A percentile compares a stretch with the other conserved stretches of the same genome.
Conservation (phyloP, 768 basidiomycete genomes). For the Mycena rebaudengoi region DNA sequence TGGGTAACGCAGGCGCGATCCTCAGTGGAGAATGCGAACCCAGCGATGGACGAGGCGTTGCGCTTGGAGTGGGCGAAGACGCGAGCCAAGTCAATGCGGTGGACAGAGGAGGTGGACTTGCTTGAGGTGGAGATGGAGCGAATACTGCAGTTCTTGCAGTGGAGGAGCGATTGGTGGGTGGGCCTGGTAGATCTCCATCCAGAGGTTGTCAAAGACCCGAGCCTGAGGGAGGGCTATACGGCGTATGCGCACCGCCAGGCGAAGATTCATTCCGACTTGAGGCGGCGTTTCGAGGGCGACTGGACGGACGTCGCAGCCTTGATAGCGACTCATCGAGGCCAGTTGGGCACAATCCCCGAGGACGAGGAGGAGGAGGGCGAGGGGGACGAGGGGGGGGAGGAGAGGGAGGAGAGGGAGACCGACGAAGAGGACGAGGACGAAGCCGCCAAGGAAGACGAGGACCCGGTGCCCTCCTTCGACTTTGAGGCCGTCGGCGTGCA, state of each 20-base stretch:
- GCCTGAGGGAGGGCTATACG: neutral
- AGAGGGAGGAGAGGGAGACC: too few species aligned
- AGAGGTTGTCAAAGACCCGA: neutral
- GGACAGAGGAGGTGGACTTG: slow-evolving; percentile 31
- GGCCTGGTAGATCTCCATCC: neutral
- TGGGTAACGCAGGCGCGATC: neutral
- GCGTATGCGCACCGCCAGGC: slow-evolving; percentile 3
- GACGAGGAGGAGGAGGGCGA: neutral
- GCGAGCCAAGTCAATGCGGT: slow-evolving; percentile 22
- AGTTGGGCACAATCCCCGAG: too few species aligned
- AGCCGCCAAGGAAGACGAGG: too few species aligned
- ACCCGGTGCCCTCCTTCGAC: neutral
- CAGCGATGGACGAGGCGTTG: neutral
- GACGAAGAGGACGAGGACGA: too few species aligned
- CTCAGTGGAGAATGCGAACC: too few species aligned
- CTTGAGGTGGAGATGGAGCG: slow-evolving; percentile 35
- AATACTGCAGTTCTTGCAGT: slow-evolving; percentile 22
- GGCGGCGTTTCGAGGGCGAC: neutral
- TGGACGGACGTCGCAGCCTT: neutral
- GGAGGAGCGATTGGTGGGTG: slow-evolving; percentile 15
- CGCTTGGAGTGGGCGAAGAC: slow-evolving; percentile 32
- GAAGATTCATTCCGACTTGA: neutral
- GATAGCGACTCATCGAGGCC: neutral
- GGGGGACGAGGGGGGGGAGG: neutral
- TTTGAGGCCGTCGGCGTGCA: neutral